A percentile compares a stretch with the other conserved stretches of the same genome.
These are phyloP conservation scores for Aspergillus avenaceus DNA, from an alignment of 495 filamentous ascomycete species.

Conservation along the genomic window DNA sequence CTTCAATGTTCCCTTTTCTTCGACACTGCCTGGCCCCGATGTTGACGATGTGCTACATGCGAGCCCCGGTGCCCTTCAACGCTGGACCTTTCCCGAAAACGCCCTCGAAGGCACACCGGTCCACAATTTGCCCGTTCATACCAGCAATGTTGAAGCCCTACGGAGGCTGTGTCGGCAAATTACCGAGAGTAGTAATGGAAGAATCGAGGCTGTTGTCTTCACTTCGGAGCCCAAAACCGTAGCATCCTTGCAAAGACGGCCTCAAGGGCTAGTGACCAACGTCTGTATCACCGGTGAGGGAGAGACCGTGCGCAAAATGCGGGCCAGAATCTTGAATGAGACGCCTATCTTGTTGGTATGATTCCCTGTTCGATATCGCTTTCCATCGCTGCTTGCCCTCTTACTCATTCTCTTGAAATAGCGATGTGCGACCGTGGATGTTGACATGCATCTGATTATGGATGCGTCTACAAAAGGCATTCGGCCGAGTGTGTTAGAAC, in stretches of 20 bases:
- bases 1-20: conserved; percentile 95
- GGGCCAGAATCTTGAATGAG: conserved; percentile 79
- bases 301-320: conserved; percentile 78
- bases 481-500: conserved; percentile 68
- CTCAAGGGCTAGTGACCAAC: conserved; percentile 77
- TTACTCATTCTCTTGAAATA: conserved; percentile 38
- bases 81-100: conserved; percentile 89
- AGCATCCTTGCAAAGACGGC: conserved; percentile 58
- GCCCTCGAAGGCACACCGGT: conserved; percentile 76
- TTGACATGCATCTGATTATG: conserved; percentile 83
- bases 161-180: conserved; percentile 74
- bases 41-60: conserved; percentile 88
- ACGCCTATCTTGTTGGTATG: conserved; percentile 84
- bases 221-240: conserved; percentile 77
- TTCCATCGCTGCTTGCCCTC: conserved; percentile 8
- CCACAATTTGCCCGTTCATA: conserved; percentile 84
- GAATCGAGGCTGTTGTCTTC: conserved; percentile 75
- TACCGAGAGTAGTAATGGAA: conserved; percentile 62
- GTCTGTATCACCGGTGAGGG: conserved; percentile 83
- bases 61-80: conserved; percentile 71
- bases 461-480: conserved; percentile 62
- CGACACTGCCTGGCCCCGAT: conserved; percentile 84
- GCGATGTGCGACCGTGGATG: conserved; percentile 88
- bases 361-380: conserved; percentile 14
- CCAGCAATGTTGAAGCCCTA: conserved; percentile 73